Base-by-base conservation (phyloP, 2,329 filamentous ascomycete species). In the Emergomyces orientalis region DNA sequence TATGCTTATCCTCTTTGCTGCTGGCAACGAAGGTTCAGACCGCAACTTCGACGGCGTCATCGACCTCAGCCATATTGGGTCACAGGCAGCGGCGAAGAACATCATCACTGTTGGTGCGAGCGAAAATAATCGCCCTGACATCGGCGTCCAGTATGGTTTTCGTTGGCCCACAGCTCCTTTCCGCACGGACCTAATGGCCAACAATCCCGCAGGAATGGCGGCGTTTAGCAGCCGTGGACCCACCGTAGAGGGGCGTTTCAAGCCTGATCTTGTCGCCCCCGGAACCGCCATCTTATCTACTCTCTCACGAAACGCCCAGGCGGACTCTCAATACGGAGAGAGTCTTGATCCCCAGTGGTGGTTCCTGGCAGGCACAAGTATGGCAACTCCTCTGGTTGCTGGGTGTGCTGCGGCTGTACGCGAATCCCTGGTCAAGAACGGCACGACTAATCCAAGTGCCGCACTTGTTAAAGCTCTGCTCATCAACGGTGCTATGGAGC, bases 61-160 rank as follows among this genome's bases (percentile, higher is more conserved):
- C 27, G 66, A 68, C 57, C 41, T 41, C 19, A 62, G 59, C 37
- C 65, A 66, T 30, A 65, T 71, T 43, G 67, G 67, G 8, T 60
- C 65, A 13, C 61, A 69, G 57, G 66, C 67, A 0, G 65, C 65
- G 1, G 65, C 67, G 8, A 71, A 71, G 62, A 71, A 71, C 54
- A 69, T 67, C 62, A 69, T 71, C 47, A 71, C 69, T 1, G 68
- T 71, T 19, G 69, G 69, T 27, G 69, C 69, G 11, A 67, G 61
- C n/a, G 65, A 67, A 34, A 70, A 67, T 51, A 56, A 64, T n/a
- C 66, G 69, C 2, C 68, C 67, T 17, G 63, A 67, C 11, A 55
- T 67, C 30, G 32, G 27, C 6, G 30, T 64, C 25, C 58, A 56
- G 22, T 66, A 67, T 30, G 65, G 65, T 13, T 27, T 19, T 7